These are phyloP conservation scores for Colletotrichum sp. DNA, from an alignment of 2,329 filamentous ascomycete species.

Conservation along the genomic window DNA sequence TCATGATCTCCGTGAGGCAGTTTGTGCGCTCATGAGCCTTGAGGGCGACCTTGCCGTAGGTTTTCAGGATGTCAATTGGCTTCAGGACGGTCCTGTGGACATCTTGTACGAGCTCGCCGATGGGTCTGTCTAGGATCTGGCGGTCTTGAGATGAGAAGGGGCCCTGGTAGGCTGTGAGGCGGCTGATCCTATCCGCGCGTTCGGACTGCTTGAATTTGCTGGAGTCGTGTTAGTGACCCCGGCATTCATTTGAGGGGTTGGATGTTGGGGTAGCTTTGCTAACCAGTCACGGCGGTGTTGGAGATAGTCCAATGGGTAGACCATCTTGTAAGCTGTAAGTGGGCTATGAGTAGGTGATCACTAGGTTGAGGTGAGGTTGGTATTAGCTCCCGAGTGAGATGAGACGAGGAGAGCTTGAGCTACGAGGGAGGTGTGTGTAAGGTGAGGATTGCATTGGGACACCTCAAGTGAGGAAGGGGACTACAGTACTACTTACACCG, in stretches of 20 bases:
- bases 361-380: background rate
- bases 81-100: slow-evolving; percentile 72
- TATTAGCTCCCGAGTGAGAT: background rate
- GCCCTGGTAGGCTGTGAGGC: slow-evolving; percentile 69
- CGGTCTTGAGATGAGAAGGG: slow-evolving; percentile 70
- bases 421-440: background rate
- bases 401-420: background rate
- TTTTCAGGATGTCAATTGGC: slow-evolving; percentile 76
- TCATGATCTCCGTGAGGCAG: slow-evolving; percentile 85
- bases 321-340: slow-evolving; percentile 9
- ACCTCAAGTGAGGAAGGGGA: background rate
- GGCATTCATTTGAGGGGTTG: background rate
- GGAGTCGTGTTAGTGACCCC: slow-evolving; percentile 30
- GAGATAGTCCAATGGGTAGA: slow-evolving; percentile 60
- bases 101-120: slow-evolving; percentile 77
- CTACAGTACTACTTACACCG: slow-evolving; percentile 17
- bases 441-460: background rate
- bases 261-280: slow-evolving; percentile 27
- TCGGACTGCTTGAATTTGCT: slow-evolving; percentile 83
- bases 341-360: background rate
- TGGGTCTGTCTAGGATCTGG: slow-evolving; percentile 72
- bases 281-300: slow-evolving; percentile 76
- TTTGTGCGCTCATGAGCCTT: slow-evolving; percentile 88
- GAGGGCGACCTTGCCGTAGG: slow-evolving; percentile 86
- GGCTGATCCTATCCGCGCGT: slow-evolving; percentile 71